phyloP scores from a whole-genome alignment of 257 asterid species.

The Plectranthus barbatus region DNA sequence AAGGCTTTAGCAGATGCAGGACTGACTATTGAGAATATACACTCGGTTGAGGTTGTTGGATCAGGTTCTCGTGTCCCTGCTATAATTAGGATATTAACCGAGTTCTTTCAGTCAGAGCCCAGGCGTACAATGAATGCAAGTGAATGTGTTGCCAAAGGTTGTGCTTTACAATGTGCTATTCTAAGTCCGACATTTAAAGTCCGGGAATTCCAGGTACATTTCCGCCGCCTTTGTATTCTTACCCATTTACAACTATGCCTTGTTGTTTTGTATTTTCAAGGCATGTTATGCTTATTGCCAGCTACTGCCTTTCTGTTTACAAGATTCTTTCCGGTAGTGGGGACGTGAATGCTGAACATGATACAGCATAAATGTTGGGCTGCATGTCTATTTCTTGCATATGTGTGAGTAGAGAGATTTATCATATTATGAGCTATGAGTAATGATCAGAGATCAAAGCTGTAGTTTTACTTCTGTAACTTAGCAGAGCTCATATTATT shows the following conservation, averaged over 20 bases:
- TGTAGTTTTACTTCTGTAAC: neutral
- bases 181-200: conserved; percentile 93
- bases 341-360: no score
- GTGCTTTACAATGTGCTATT: conserved; percentile 85
- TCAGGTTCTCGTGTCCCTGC: conserved; percentile 97
- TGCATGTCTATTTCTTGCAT: neutral
- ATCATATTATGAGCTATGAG: neutral
- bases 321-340: neutral
- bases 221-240: neutral
- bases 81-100: conserved; percentile 63
- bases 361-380: neutral
- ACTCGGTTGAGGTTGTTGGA: conserved; percentile 87
- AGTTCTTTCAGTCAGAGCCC: conserved; percentile 86
- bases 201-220: conserved; percentile 77
- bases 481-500: no score
- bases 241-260: neutral
- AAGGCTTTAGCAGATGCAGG: conserved; percentile 89
- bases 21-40: conserved; percentile 47
- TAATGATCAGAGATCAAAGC: neutral
- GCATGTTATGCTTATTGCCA: neutral
- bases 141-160: conserved; percentile 93
- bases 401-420: neutral
- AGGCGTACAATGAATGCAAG: conserved; percentile 98
- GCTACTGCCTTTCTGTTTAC: no score
- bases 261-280: neutral